Evolutionary conservation across 352 stramenopile genomes (phyloP).

Genomic region (Pythium grandisporangium): DNA sequence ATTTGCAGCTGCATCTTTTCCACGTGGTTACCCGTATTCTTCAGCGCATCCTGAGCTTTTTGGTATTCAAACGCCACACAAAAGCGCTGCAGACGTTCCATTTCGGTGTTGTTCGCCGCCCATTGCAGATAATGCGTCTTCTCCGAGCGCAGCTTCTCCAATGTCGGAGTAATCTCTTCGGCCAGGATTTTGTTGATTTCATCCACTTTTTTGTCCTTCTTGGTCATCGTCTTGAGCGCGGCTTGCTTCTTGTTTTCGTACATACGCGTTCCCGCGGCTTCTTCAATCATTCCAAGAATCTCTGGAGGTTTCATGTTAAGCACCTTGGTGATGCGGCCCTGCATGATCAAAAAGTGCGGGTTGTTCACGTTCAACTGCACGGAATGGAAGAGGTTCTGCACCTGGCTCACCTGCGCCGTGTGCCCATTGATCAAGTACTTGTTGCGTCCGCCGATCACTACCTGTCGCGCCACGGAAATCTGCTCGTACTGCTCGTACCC

Average conservation of each 20-base stretch:
- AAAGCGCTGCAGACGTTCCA: slow-evolving; percentile 96
- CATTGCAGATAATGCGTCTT: slow-evolving; percentile 98
- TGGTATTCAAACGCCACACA: slow-evolving; percentile 95
- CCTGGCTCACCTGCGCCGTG: slow-evolving; percentile 94
- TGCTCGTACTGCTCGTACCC: slow-evolving; percentile 98
- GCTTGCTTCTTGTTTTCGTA: slow-evolving; percentile 99
- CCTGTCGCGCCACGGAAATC: slow-evolving; percentile 98
- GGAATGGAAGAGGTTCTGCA: slow-evolving; percentile 99
- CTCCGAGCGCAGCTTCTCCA: slow-evolving; percentile 96
- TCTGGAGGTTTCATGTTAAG: slow-evolving; percentile 99
- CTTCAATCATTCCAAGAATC: slow-evolving; percentile 99
- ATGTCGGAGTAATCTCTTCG: slow-evolving; percentile 98
- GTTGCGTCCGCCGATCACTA: slow-evolving; percentile 98
- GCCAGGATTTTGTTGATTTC: slow-evolving; percentile 98
- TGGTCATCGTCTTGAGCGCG: slow-evolving; percentile 98
- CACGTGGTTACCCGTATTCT: slow-evolving; percentile 83
- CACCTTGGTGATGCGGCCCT: slow-evolving; percentile 98
- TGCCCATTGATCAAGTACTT: slow-evolving; percentile 99
- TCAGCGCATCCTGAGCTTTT: slow-evolving; percentile 81
- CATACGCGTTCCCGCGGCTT: slow-evolving; percentile 98
- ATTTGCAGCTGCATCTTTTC: slow-evolving; percentile 84
- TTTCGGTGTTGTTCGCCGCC: slow-evolving; percentile 97
- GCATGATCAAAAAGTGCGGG: slow-evolving; percentile 99
- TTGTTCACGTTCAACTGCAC: slow-evolving; percentile 99
- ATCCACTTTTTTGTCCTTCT: slow-evolving; percentile 99